phyloP scores from a whole-genome alignment of 768 basidiomycete species.

The Amanita molliuscula region DNA sequence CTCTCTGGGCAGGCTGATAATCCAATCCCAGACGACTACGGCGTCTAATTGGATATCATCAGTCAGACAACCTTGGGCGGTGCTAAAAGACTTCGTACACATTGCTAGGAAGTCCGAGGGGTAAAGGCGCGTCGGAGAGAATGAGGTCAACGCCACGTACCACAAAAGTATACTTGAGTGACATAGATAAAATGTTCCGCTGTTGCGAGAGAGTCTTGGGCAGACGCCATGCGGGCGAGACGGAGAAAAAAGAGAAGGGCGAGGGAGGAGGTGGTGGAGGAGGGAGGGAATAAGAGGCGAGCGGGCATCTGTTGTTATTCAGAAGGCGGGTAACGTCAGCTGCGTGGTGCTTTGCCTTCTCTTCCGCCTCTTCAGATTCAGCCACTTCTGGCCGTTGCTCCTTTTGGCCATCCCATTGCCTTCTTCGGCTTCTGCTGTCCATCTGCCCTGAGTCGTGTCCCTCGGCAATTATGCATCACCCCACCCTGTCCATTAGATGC shows the following conservation, averaged over 20 bases:
- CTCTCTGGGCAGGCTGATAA: constrained; percentile 67
- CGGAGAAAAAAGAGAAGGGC: constrained; percentile 10
- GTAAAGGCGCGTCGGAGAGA: constrained; percentile 15
- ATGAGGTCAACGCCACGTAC: constrained; percentile 36
- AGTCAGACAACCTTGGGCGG: constrained; percentile 19
- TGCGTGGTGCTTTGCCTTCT: constrained; percentile 14
- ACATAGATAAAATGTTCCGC: constrained; percentile 74
- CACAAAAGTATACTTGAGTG: constrained; percentile 78
- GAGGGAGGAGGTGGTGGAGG: constrained; percentile 27
- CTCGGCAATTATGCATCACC: not conserved
- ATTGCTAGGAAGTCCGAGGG: constrained; percentile 40
- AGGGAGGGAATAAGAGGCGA: constrained; percentile 14
- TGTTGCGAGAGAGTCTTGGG: constrained; percentile 35
- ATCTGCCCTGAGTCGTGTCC: not conserved
- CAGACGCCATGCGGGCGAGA: constrained; percentile 18
- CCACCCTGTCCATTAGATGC: not conserved
- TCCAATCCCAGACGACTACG: constrained; percentile 80
- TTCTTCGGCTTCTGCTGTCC: constrained; percentile 4
- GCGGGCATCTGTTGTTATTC: constrained; percentile 12
- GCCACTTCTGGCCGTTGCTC: constrained; percentile 5
- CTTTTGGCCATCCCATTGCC: constrained; percentile 8
- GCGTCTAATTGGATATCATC: constrained; percentile 41
- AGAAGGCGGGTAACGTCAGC: constrained; percentile 23
- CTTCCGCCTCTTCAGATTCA: constrained; percentile 15
- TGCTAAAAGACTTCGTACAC: constrained; percentile 37